phyloP scores from a whole-genome alignment of 2,329 filamentous ascomycete genomes.

The Neofusicoccum sp. region DNA sequence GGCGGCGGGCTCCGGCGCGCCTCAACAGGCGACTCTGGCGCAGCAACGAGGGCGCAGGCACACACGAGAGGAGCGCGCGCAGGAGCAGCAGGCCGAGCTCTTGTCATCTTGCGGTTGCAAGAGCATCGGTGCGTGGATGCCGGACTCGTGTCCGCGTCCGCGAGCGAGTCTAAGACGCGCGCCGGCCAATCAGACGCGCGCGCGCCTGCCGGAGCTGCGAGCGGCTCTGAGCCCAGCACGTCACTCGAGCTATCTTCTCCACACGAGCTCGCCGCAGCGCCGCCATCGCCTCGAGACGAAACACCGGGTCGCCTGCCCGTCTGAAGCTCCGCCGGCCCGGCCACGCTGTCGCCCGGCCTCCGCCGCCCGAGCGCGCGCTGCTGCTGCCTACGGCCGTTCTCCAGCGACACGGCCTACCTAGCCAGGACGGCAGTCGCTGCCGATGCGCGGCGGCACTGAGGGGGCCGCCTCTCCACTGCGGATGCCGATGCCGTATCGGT shows the following conservation, averaged over 20 bases:
- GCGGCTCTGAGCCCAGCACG: slow-evolving; percentile 2
- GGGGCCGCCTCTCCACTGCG: background rate
- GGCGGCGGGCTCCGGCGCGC: background rate
- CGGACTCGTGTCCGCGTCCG: slow-evolving; percentile 1
- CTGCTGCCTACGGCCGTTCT: background rate
- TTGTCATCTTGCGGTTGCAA: slow-evolving; percentile 9
- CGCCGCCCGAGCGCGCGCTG: background rate
- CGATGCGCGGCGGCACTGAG: background rate
- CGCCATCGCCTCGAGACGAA: background rate
- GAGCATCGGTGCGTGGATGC: background rate
- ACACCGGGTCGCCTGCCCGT: background rate
- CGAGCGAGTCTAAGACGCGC: background rate
- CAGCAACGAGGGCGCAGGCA: background rate
- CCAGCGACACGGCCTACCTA: background rate
- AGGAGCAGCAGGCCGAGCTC: background rate
- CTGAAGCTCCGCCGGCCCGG: background rate
- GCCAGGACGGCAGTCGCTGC: background rate
- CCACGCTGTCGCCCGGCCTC: background rate
- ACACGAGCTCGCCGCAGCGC: background rate
- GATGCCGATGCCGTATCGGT: background rate
- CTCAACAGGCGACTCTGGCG: background rate
- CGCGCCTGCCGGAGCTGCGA: background rate
- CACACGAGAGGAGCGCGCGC: background rate
- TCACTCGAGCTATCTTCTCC: background rate
- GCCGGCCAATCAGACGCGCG: background rate